phyloP scores from a whole-genome alignment of 1,284 basidiomycete genomes.

The Irpex sp. region DNA sequence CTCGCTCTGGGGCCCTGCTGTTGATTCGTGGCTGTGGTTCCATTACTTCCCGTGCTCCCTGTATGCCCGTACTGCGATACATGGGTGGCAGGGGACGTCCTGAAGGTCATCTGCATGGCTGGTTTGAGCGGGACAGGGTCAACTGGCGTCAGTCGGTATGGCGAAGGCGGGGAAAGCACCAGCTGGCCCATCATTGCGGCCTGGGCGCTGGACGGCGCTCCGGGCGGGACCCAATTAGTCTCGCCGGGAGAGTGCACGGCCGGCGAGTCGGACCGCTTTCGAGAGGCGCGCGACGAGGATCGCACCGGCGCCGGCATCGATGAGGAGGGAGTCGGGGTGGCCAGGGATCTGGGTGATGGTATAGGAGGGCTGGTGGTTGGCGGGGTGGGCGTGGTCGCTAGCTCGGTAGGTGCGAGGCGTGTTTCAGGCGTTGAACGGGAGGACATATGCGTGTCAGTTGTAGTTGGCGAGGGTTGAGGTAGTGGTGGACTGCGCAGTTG shows the following conservation, averaged over 20 bases:
- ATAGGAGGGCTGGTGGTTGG: not conserved
- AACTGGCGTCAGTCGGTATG: not conserved
- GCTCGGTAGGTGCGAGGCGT: not conserved
- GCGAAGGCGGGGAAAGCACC: not conserved
- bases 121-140: not conserved
- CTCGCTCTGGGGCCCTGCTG: not conserved
- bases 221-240: not conserved
- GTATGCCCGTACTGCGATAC: not conserved
- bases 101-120: slow-evolving; percentile 1
- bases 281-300: not conserved
- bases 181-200: slow-evolving; percentile 1
- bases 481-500: slow-evolving; percentile 1
- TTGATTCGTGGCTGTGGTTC: not conserved
- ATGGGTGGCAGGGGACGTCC: not conserved
- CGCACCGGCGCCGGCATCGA: not conserved
- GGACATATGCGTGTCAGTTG: slow-evolving; percentile 7
- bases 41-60: not conserved
- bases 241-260: not conserved
- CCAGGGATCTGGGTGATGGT: not conserved
- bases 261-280: slow-evolving; percentile 1
- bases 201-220: not conserved
- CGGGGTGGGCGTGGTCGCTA: not conserved
- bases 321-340: not conserved
- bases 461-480: slow-evolving; percentile 4
- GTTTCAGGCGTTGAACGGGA: slow-evolving; percentile 2